A percentile compares a stretch with the other conserved stretches of the same genome.
Conservation (phyloP, 2,329 filamentous ascomycete genomes). For the Stagonosporopsis vannaccii region DNA sequence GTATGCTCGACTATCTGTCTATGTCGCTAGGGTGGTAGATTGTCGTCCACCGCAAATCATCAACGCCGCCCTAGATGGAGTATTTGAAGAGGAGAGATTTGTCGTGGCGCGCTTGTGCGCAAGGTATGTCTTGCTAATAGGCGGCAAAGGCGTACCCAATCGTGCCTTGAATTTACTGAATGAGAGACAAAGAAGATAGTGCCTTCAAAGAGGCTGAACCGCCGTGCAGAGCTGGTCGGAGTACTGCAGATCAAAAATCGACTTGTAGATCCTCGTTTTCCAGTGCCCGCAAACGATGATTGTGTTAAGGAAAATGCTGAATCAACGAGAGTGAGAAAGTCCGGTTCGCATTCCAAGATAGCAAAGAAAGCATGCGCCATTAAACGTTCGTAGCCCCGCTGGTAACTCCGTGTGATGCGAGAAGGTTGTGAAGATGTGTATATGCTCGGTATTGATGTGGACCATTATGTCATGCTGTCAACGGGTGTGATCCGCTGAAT, state of each 20-base stretch:
- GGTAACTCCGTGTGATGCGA: slow-evolving; percentile 49
- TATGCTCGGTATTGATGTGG: slow-evolving; percentile 32
- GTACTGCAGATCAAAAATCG: slow-evolving; percentile 28
- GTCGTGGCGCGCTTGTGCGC: slow-evolving; percentile 12
- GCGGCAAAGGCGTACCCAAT: slow-evolving; percentile 10
- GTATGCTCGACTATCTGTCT: slow-evolving; percentile 8
- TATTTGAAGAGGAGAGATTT: slow-evolving; percentile 16
- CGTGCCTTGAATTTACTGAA: slow-evolving; percentile 23
- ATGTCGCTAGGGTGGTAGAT: slow-evolving; percentile 10
- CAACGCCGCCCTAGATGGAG: slow-evolving; percentile 18
- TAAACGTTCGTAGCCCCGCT: slow-evolving; percentile 48
- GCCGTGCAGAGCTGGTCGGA: slow-evolving; percentile 37
- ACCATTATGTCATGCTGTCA: slow-evolving; percentile 48
- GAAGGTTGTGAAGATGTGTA: slow-evolving; percentile 28
- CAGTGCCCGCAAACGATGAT: slow-evolving; percentile 25
- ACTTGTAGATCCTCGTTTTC: slow-evolving; percentile 38
- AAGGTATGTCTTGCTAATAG: slow-evolving; percentile 9
- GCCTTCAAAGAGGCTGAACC: slow-evolving; percentile 6
- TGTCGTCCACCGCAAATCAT: slow-evolving; percentile 8
- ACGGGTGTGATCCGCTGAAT: slow-evolving; percentile 34
- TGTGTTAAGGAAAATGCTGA: slow-evolving; percentile 31
- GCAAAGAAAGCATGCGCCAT: slow-evolving; percentile 44
- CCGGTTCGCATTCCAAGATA: slow-evolving; percentile 39
- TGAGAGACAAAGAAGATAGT: slow-evolving; percentile 28
- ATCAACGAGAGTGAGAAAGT: slow-evolving; percentile 42